These are phyloP conservation scores for Macadamia integrifolia DNA, from an alignment of 164 flowering plant genomes.

Conservation along the genomic window DNA sequence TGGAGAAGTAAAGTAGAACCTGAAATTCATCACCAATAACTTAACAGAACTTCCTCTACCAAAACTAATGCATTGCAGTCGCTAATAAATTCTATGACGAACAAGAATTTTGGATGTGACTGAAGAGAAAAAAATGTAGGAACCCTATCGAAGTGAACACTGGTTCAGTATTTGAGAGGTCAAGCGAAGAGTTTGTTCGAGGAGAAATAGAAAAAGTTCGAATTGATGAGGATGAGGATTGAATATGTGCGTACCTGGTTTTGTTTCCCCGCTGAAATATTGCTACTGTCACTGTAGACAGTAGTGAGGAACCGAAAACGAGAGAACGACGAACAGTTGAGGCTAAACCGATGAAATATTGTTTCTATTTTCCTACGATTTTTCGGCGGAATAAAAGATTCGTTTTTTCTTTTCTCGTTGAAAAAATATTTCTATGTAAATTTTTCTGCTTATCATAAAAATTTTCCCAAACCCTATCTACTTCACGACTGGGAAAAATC, in stretches of 20 bases:
- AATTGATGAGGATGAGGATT: conserved; percentile 22
- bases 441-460: no score
- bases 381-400: no score
- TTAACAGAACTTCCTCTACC: neutral
- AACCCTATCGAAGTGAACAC: neutral
- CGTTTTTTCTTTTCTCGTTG: no score
- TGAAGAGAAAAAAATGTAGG: neutral
- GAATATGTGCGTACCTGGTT: conserved; percentile 39
- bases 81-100: neutral
- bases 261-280: neutral
- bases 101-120: neutral
- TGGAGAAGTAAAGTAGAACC: neutral
- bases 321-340: no score
- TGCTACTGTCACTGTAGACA: no score
- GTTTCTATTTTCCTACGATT: no score
- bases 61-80: neutral
- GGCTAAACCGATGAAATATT: no score
- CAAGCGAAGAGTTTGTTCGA: conserved; percentile 3
- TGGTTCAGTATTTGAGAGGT: neutral
- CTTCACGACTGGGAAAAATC: no score
- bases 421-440: no score
- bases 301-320: no score
- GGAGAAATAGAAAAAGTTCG: neutral
- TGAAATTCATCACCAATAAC: neutral
- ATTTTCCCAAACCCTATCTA: no score